Evolutionary conservation across 2,329 filamentous ascomycete genomes (phyloP), one percentile per base, ranked within the genome.

Genomic region (Aspergillus viridinutans): DNA sequence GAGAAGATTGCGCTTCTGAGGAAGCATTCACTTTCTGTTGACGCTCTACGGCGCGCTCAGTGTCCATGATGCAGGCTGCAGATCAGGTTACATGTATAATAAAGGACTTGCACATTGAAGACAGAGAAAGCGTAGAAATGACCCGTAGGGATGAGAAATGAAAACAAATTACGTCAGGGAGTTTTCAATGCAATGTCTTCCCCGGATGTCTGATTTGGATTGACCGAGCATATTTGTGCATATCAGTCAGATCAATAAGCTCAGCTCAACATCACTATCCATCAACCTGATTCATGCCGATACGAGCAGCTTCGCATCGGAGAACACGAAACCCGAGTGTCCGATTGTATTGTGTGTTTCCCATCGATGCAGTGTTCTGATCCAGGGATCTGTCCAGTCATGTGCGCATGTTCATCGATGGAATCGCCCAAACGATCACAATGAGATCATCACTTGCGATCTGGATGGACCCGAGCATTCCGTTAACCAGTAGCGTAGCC

Each of bases 371-470:
- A 43, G 40, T 10, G 40, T 21, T 21, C 2, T 43, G 40, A 43
- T 47, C 20, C 43, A 35, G 12, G 32, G 32, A 35, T 35, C 17
- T 6, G 32, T 7, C 32, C 32, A 7, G 42, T 23, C 42, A 45
- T 21, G n/a, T 45, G n/a, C 17, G 42, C 21, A 9, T 7, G 42
- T 47, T 17, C 21, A 26, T 47, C 23, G 43, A 47, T 25, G 32
- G 35, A 10, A 42, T 25, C 14, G 17, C 14, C 28, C 45, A 26
- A 20, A 29, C 14, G 50, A 32, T 58, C 56, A 58, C 48, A 7
- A 55, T 58, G 53, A 58, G 47, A 53, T 58, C 56, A 58, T 51
- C 49, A 48, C 50, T 32, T 7, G 21, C 20, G 43, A 9, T 23
- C 43, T 47, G 43, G 43, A 23, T 7, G 7, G 3, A 17, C 12